Conservation (phyloP, 108 stramenopile genomes). For the Conticribra weissflogii region DNA sequence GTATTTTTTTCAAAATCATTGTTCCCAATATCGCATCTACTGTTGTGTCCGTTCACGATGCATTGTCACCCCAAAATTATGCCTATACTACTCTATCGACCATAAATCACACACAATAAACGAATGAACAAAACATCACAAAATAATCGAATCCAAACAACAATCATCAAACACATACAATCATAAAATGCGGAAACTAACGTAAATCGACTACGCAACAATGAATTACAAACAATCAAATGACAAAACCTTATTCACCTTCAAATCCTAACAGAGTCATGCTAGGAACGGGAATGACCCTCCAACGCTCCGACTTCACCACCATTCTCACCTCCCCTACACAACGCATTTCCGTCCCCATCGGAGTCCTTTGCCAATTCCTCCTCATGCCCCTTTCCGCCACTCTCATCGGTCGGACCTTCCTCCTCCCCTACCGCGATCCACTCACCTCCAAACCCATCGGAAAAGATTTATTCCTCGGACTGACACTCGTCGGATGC, state of each 20-base stretch:
- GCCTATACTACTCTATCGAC: neutral
- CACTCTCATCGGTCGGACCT: constrained; percentile 62
- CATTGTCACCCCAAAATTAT: no score
- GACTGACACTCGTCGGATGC: constrained; percentile 83
- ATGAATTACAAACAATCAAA: no score
- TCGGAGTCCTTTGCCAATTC: constrained; percentile 91
- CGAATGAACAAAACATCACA: no score
- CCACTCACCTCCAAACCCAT: constrained; percentile 33
- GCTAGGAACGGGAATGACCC: constrained; percentile 93
- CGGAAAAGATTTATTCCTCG: constrained; percentile 67
- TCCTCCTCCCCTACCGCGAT: constrained; percentile 61
- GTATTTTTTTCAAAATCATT: no score
- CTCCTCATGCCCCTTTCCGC: constrained; percentile 88
- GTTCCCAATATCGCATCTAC: no score
- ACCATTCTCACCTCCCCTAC: constrained; percentile 50
- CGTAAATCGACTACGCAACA: no score
- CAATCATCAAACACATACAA: no score
- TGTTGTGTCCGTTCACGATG: no score
- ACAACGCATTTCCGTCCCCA: constrained; percentile 67
- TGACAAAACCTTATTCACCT: neutral
- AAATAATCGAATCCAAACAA: no score
- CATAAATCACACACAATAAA: no score
- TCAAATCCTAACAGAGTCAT: constrained; percentile 47
- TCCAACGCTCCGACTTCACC: constrained; percentile 86
- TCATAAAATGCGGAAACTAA: no score